Base-by-base conservation (phyloP, 495 filamentous ascomycete genomes). In the Talaromyces adpressus region DNA sequence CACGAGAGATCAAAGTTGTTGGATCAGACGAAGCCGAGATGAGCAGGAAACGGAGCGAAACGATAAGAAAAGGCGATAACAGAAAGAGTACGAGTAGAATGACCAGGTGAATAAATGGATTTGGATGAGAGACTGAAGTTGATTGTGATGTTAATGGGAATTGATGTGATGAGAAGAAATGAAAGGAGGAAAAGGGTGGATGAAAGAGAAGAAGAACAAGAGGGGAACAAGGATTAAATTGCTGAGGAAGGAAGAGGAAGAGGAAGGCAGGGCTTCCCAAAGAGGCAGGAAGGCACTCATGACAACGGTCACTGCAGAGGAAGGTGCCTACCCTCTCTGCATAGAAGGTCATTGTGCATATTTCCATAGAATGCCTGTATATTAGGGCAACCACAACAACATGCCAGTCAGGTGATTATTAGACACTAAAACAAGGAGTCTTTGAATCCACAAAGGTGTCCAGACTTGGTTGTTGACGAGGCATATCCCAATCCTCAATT, bases 141-240 rank as follows among this genome's bases (percentile, higher is more conserved):
- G 60, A 62, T 32, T 14, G 60, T 59, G 64, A 65, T 57, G 61
- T 59, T 53, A 51, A 67, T 62, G 57, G n/a, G 54, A 52, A 29
- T 29, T 56, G 52, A 56, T 56, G 52, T 27, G 52, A 56, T 56
- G 52, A 22, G 49, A 22, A 22, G 49, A 29, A 27, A 56, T 56
- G 27, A 29, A 25, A 56, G 23, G 23, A 56, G 52, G 20, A 29
- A 29, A 56, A 9, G 30, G 22, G 23, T 29, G 61, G 56, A 64
- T 57, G 36, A 59, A 68, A 62, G 32, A 66, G 69, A 68, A 68
- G 70, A 70, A 72, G 47, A 47, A 59, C 51, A 51, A 54, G 61
- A 63, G 61, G 67, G 65, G 67, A 67, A 70, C 70, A 69, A 65
- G 61, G 60, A 63, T 57, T 58, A 68, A 70, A 69, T 63, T 69